Base-by-base conservation (phyloP, 2,329 filamentous ascomycete species). In the Exophiala sp. region DNA sequence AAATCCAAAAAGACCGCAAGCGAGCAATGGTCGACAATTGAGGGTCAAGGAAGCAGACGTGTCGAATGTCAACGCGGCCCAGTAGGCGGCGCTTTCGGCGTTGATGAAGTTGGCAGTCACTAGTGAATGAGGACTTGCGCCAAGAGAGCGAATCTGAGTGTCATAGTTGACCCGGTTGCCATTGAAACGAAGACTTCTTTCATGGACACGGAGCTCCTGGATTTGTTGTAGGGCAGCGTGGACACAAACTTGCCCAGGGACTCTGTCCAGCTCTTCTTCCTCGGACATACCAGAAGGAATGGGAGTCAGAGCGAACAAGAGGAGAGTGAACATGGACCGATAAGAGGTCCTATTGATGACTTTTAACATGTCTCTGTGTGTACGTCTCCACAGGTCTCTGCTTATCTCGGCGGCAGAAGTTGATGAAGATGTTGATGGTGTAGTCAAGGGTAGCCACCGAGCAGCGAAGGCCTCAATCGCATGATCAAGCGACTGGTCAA, bases 11-110 rank as follows among this genome's bases (percentile, higher is more conserved):
- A 75, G 59, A 0, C 71, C 71, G 1, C 71, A 72, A 0, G 72
- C 73, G 3, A 74, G 65, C 1, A 73, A 51, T 0, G 72, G 66
- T 4, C 70, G 65, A 7, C 68, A 72, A 32, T 72, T 73, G 10
- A 74, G 62, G 0, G 71, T 74, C 5, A 75, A 52, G 1, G 72
- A 74, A 1, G 71, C 69, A 0, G 71, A 74, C 0, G 72, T 75
- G 39, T 75, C 72, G 24, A 73, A 75, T 0, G 71, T 73, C 4
- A 75, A 50, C 3, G 72, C 72, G 0, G 71, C 69, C 72, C 72
- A 75, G 51, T 74, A 74, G 0, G 68, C 69, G 12, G 65, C 71
- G 47, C 67, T 74, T 54, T 75, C 72, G 2, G 69, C 65, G 5
- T 65, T 66, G 8, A 75, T 68, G 38, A 73, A 74, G 35, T 67